Conservation (phyloP, 2,329 filamentous ascomycete species). For the Colletotrichum horii region DNA sequence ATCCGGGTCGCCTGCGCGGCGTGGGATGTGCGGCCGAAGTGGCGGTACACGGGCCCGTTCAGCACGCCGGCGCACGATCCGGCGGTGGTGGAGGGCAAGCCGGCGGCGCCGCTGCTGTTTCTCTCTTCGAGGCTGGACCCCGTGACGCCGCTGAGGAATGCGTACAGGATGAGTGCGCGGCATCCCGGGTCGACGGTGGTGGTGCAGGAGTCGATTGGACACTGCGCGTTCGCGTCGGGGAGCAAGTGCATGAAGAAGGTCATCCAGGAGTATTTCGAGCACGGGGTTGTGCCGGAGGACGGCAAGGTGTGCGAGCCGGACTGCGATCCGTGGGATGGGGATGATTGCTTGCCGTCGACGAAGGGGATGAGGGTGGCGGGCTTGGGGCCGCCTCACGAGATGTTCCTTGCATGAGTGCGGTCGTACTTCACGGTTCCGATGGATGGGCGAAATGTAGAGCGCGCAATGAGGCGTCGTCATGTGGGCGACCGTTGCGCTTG, state of each 20-base stretch:
- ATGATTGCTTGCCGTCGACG: background rate
- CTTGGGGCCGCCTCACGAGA: background rate
- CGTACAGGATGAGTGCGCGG: conserved; percentile 28
- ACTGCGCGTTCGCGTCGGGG: conserved; percentile 23
- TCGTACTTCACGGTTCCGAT: background rate
- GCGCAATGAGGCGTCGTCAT: background rate
- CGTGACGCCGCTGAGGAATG: conserved; percentile 48
- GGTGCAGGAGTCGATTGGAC: conserved; percentile 33
- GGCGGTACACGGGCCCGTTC: conserved; percentile 43
- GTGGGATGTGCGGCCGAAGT: conserved; percentile 41
- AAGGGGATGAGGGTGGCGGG: background rate
- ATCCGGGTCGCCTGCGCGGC: conserved; percentile 44
- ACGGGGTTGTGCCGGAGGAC: conserved; percentile 30
- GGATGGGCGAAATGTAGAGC: background rate
- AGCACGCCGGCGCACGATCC: conserved; percentile 29
- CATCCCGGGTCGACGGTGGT: conserved; percentile 34
- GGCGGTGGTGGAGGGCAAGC: conserved; percentile 31
- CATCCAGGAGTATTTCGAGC: conserved; percentile 33
- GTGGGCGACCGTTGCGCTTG: background rate
- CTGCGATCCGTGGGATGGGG: conserved; percentile 21
- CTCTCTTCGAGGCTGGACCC: conserved; percentile 48
- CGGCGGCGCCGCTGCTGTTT: conserved; percentile 48
- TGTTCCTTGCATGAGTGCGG: background rate
- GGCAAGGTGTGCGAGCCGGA: conserved; percentile 26
- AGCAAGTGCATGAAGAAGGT: conserved; percentile 26